Evolutionary conservation across 164 flowering plant species (phyloP).

Genomic region (Tetracentron sinense): DNA sequence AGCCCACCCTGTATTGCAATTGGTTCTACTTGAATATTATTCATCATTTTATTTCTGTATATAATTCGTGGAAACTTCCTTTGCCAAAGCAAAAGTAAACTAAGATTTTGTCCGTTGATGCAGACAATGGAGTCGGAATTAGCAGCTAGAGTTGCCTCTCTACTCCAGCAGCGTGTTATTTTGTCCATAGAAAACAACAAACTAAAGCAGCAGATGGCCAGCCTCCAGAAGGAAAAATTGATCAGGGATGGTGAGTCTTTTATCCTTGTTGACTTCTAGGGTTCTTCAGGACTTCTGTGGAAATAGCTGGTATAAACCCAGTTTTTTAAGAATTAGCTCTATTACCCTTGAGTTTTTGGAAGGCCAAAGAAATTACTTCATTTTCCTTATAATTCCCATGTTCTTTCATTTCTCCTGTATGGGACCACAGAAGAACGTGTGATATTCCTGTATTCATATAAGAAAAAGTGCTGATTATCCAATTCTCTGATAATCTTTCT

Average conservation of each 20-base stretch:
- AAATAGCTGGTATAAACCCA: no score
- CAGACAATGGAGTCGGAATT: slow-evolving; percentile 52
- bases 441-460: no score
- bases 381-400: no score
- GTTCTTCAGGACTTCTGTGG: background rate
- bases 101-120: slow-evolving; percentile 7
- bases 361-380: no score
- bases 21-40: no score
- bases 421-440: no score
- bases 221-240: slow-evolving; percentile 37
- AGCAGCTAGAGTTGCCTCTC: slow-evolving; percentile 36
- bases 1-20: no score
- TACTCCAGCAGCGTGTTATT: slow-evolving; percentile 41
- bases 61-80: no score
- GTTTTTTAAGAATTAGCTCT: no score
- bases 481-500: background rate
- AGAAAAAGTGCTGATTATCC: no score
- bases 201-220: slow-evolving; percentile 43
- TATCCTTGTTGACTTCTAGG: background rate
- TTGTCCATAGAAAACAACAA: slow-evolving; percentile 49
- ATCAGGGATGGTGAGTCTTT: slow-evolving; percentile 37
- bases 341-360: no score
- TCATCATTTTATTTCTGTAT: background rate
- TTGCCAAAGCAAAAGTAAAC: background rate
- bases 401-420: no score